Evolutionary conservation across 345 rosid genomes (phyloP), one percentile per base, ranked within the genome.

Genomic region (Eucalyptus regnans): DNA sequence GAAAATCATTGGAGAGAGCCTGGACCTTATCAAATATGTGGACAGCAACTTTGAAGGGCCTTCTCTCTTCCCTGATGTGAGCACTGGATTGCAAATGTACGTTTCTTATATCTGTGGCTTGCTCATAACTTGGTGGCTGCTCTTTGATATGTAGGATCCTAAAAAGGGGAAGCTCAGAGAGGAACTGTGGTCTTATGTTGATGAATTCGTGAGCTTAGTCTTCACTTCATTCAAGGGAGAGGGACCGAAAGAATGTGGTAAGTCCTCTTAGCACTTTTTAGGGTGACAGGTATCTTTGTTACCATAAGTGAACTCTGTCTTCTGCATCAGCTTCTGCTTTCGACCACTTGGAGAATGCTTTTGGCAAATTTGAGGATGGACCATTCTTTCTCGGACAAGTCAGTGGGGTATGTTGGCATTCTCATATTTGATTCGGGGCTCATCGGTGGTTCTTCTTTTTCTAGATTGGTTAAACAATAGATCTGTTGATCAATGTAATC

Each of bases 41-140:
- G 98, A 97, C n/a, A 90, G 89, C 93, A 96, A 94, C 92, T 97
- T 97, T 56, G 97, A 96, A 86, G 99, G 99, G 62, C 95, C 97
- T 90, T 94, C 97, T 6, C 95, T 97, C 50, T 89, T 89, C 88
- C 98, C 98, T 2, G 87, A 92, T 87, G 99, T 96, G 93, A 92
- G 86, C 50, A 16, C 5, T 27, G 41, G 6, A 8, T n/a, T 7
- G 76, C 41, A n/a, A n/a, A 64, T 64, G 41, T 54, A 6, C 41
- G 12, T 86, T 86, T n/a, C 58, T 86, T 86, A 13, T 54, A 31
- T 37, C 46, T 14, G 29, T 41, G 27, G n/a, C 9, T 25, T 84
- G 20, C 86, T 46, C 37, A 12, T 48, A 44, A 50, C 33, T 4
- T 3, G 8, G 33, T 48, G 86, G 56, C 48, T 51, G 33, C 27